A percentile compares a stretch with the other conserved stretches of the same genome.
Evolutionary conservation across 2,329 filamentous ascomycete genomes (phyloP).

Genomic region (Lachnellula subtilissima): DNA sequence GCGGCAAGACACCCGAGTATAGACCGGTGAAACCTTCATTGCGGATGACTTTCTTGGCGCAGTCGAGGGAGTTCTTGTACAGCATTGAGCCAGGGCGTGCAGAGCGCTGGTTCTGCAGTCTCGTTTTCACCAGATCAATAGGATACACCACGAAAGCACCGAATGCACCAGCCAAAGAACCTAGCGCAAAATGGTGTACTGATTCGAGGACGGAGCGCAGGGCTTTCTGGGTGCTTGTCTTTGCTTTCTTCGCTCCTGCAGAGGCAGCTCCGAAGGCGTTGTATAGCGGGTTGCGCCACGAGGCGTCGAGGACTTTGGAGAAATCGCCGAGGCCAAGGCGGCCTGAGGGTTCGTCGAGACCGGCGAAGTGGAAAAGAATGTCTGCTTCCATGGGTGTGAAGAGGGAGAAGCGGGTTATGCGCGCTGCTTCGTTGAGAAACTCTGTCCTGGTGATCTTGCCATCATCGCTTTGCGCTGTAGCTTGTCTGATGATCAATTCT

Average conservation of each 20-base stretch:
- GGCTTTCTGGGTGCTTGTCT: conserved; percentile 51
- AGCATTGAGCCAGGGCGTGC: conserved; percentile 76
- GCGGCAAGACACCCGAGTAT: conserved; percentile 91
- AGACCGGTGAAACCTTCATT: conserved; percentile 88
- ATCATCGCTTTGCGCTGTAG: conserved; percentile 75
- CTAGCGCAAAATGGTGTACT: conserved; percentile 83
- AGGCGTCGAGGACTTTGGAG: conserved; percentile 88
- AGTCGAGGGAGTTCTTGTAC: conserved; percentile 97
- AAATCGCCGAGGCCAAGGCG: conserved; percentile 80
- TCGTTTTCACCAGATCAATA: conserved; percentile 96
- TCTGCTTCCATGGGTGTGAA: conserved; percentile 99
- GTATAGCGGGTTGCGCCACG: conserved; percentile 64
- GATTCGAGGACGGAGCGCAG: conserved; percentile 68
- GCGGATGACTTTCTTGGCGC: conserved; percentile 83
- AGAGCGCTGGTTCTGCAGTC: conserved; percentile 94
- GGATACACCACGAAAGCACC: conserved; percentile 99
- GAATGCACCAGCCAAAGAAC: conserved; percentile 88
- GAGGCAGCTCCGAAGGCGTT: conserved; percentile 36
- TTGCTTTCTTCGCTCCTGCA: conserved; percentile 42
- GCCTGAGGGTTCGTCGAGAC: conserved; percentile 83
- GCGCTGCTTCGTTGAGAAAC: conserved; percentile 89
- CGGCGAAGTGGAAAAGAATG: conserved; percentile 97
- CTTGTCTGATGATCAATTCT: conserved; percentile 85
- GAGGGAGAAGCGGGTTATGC: conserved; percentile 85
- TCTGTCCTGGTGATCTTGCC: conserved; percentile 92